These are phyloP conservation scores for Xylaria flabelliformis DNA, from an alignment of 495 filamentous ascomycete genomes.

Conservation along the genomic window DNA sequence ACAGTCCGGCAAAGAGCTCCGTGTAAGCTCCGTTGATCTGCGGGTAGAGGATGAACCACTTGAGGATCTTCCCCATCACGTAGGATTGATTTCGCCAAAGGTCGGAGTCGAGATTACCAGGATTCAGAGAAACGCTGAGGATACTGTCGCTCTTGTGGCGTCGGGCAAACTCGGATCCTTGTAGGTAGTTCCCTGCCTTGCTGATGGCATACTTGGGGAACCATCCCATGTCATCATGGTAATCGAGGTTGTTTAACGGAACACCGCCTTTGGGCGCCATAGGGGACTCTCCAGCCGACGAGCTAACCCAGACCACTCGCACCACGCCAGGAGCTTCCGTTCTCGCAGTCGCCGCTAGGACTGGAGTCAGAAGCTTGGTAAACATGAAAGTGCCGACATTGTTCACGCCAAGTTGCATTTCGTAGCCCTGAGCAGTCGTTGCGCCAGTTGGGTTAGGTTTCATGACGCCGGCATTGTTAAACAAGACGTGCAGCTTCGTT, in stretches of 20 bases:
- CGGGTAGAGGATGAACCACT: slow-evolving; percentile 22
- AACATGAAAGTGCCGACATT: slow-evolving; percentile 47
- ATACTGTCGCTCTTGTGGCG: slow-evolving; percentile 37
- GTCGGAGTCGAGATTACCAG: slow-evolving; percentile 39
- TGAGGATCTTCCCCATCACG: background rate
- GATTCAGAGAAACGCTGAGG: slow-evolving; percentile 41
- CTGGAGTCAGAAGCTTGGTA: slow-evolving; percentile 51
- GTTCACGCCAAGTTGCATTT: slow-evolving; percentile 48
- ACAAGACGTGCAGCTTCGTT: slow-evolving; percentile 52
- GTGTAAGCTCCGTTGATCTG: slow-evolving; percentile 49
- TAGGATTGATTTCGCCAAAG: slow-evolving; percentile 36
- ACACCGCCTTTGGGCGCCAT: slow-evolving; percentile 35
- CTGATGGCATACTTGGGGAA: slow-evolving; percentile 39
- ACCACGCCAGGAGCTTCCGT: slow-evolving; percentile 38
- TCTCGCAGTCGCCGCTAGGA: slow-evolving; percentile 47
- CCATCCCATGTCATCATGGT: slow-evolving; percentile 1
- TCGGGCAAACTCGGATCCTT: slow-evolving; percentile 42
- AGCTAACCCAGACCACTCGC: slow-evolving; percentile 52
- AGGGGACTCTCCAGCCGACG: slow-evolving; percentile 35
- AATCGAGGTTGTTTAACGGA: slow-evolving; percentile 29
- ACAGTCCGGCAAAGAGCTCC: slow-evolving; percentile 49
- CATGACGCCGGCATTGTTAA: slow-evolving; percentile 48
- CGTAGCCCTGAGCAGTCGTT: slow-evolving; percentile 44
- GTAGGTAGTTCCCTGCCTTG: slow-evolving; percentile 48
- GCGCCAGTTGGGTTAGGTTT: slow-evolving; percentile 28